phyloP scores from a whole-genome alignment of 2,329 filamentous ascomycete species.

The Colletotrichum tropicale region DNA sequence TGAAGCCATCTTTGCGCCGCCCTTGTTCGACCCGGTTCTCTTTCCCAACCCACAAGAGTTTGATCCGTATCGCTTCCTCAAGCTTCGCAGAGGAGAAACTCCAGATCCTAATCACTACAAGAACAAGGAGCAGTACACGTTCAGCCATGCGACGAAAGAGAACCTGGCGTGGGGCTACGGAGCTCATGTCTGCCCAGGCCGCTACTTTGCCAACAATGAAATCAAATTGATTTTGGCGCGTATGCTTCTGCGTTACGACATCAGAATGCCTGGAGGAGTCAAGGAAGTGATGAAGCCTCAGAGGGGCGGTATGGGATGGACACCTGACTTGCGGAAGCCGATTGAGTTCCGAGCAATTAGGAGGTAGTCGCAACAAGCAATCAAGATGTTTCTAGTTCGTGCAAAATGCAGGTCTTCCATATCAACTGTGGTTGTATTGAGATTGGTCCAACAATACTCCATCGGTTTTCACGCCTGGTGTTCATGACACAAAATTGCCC shows the following conservation, averaged over 20 bases:
- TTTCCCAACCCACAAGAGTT: neutral
- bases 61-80: neutral
- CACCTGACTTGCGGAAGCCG: neutral
- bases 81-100: neutral
- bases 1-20: conserved; percentile 29
- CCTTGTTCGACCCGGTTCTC: neutral
- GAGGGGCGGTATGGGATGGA: neutral
- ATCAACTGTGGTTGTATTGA: neutral
- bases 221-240: conserved; percentile 36
- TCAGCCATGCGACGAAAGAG: conserved; percentile 36
- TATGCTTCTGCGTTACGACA: conserved; percentile 34
- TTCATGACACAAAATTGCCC: accelerated
- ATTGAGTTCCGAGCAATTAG: neutral
- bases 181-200: conserved; percentile 38
- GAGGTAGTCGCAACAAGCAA: accelerated
- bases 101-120: neutral
- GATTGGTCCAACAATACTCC: accelerated
- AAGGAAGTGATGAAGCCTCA: conserved; percentile 1
- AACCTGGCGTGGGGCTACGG: conserved; percentile 38
- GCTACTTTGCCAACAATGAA: conserved; percentile 40
- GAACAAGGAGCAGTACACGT: conserved; percentile 32
- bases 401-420: accelerated
- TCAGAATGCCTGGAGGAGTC: neutral
- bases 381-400: accelerated
- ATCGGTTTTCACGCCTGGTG: accelerated